phyloP scores from a whole-genome alignment of 441 rosid species.

The Caryocar brasiliense region DNA sequence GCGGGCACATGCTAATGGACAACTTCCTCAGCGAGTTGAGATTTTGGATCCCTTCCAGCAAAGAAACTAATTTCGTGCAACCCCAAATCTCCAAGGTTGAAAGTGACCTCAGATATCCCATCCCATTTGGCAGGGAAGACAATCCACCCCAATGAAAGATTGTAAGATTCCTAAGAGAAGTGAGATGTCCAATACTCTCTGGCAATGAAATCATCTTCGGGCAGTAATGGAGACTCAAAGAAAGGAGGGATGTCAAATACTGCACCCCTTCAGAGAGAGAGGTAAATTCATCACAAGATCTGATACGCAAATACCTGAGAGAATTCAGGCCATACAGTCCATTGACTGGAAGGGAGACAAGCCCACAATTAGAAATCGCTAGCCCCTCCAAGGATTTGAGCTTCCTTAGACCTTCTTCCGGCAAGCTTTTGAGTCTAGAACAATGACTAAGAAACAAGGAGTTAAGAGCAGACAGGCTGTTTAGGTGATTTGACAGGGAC shows the following conservation, averaged over 20 bases:
- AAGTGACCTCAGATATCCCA: constrained; percentile 1
- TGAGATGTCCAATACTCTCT: neutral
- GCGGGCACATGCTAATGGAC: neutral
- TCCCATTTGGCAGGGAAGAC: constrained; percentile 6
- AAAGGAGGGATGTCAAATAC: neutral
- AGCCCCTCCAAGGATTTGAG: neutral
- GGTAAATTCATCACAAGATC: neutral
- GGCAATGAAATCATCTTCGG: neutral
- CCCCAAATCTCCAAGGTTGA: rapidly evolving
- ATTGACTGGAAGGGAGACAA: neutral
- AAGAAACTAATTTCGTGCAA: constrained; percentile 4
- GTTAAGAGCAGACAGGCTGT: neutral
- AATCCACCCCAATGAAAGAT: neutral
- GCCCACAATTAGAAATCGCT: rapidly evolving
- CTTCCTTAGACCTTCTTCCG: constrained; percentile 4
- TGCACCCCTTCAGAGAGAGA: neutral
- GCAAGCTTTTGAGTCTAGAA: constrained; percentile 2
- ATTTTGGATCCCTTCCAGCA: constrained; percentile 9
- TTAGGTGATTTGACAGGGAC: neutral
- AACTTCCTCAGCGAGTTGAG: neutral
- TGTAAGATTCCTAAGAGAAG: neutral
- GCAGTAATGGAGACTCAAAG: no score
- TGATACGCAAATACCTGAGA: neutral
- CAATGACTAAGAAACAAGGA: rapidly evolving
- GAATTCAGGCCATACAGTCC: neutral